Evolutionary conservation across 1,284 basidiomycete genomes (phyloP).

Genomic region (Pisolithus thermaeus): DNA sequence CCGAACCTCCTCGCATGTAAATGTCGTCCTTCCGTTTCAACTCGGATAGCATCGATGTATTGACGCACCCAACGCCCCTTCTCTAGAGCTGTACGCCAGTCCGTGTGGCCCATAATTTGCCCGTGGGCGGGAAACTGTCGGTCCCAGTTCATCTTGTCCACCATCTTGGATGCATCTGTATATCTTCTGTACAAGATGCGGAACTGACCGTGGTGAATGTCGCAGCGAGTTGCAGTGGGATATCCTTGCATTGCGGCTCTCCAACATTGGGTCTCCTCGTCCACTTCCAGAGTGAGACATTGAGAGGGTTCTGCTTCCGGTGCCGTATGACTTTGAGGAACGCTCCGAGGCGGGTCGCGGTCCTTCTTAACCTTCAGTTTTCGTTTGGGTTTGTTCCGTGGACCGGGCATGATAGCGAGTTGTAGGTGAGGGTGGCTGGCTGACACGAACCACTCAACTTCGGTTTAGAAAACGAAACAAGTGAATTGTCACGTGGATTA

Average conservation of each 20-base stretch:
- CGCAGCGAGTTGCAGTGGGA: slow-evolving; percentile 17
- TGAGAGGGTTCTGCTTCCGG: background rate
- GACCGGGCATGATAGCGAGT: too few species aligned
- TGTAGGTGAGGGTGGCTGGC: too few species aligned
- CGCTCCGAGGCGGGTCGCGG: too few species aligned
- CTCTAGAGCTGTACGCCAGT: slow-evolving; percentile 4
- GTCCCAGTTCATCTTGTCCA: slow-evolving; percentile 18
- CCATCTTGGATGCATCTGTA: slow-evolving; percentile 26
- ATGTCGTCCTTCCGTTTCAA: slow-evolving; percentile 22
- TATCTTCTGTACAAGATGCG: slow-evolving; percentile 22
- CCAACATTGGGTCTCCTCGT: slow-evolving; percentile 18
- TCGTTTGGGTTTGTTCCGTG: too few species aligned
- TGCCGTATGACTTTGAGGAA: too few species aligned
- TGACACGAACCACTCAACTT: too few species aligned
- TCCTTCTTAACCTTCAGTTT: too few species aligned
- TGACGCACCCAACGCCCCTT: slow-evolving; percentile 14
- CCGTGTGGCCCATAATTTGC: slow-evolving; percentile 15
- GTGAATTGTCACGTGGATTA: too few species aligned
- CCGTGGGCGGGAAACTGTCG: slow-evolving; percentile 15
- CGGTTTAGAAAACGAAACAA: too few species aligned
- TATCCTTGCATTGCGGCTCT: slow-evolving; percentile 17
- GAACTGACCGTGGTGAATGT: slow-evolving; percentile 25
- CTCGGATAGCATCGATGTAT: slow-evolving; percentile 29
- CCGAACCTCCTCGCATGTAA: too few species aligned
- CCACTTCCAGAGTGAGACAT: slow-evolving; percentile 24